phyloP scores from a whole-genome alignment of 2,329 filamentous ascomycete species.

The Diaporthe caulivora region DNA sequence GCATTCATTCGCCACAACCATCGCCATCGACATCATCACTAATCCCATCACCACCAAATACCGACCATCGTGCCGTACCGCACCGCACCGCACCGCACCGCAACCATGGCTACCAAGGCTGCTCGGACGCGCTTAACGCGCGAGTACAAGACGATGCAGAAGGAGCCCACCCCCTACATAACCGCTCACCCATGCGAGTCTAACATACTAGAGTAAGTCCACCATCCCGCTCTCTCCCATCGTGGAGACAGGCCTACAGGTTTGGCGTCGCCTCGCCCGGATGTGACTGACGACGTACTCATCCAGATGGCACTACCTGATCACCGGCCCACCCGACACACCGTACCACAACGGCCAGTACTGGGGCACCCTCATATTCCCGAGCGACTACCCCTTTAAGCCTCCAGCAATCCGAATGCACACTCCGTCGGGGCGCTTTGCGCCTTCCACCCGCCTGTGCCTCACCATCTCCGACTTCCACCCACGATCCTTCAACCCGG shows the following conservation, averaged over 20 bases:
- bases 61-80: neutral
- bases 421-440: conserved; percentile 95
- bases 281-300: conserved; percentile 39
- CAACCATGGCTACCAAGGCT: conserved; percentile 39
- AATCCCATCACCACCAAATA: neutral
- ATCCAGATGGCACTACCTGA: conserved; percentile 89
- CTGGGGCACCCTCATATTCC: conserved; percentile 97
- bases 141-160: conserved; percentile 72
- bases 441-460: conserved; percentile 90
- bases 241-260: neutral
- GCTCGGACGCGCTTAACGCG: conserved; percentile 59
- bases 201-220: conserved; percentile 87
- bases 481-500: conserved; percentile 97
- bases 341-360: conserved; percentile 97
- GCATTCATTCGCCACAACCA: conserved; percentile 16
- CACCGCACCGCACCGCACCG: neutral
- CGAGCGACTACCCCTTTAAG: conserved; percentile 95
- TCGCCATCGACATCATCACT: neutral
- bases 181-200: conserved; percentile 88
- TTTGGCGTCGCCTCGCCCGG: neutral
- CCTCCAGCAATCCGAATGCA: conserved; percentile 99
- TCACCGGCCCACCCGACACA: conserved; percentile 93
- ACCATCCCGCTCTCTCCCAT: neutral
- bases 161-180: conserved; percentile 90
- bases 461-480: conserved; percentile 98